Conservation (phyloP, 306 rosid genomes). For the Cucumis hystrix region DNA sequence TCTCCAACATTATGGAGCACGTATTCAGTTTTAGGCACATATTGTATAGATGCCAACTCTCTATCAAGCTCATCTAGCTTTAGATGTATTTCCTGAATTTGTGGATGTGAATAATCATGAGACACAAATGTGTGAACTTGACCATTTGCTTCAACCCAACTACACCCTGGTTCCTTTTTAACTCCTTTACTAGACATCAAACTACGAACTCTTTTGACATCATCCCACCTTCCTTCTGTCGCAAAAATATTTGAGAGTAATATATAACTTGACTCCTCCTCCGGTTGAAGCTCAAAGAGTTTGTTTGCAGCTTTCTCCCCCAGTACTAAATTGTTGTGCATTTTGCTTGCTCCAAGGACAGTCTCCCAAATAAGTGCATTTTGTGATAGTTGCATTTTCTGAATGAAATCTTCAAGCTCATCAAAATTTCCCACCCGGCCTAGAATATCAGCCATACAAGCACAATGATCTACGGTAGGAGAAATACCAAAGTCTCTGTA, state of each 20-base stretch:
- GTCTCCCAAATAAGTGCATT: constrained; percentile 28
- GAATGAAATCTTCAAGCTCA: constrained; percentile 24
- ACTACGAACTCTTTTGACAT: constrained; percentile 17
- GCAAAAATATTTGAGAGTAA: constrained; percentile 31
- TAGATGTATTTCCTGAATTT: constrained; percentile 15
- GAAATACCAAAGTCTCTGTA: constrained; percentile 13
- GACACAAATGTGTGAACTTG: constrained; percentile 23
- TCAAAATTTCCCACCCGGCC: constrained; percentile 25
- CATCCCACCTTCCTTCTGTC: constrained; percentile 22
- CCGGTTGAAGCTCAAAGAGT: constrained; percentile 29
- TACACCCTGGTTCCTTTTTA: constrained; percentile 34
- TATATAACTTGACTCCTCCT: constrained; percentile 19
- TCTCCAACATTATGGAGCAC: constrained; percentile 20
- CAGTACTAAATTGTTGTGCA: constrained; percentile 18
- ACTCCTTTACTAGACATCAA: constrained; percentile 25
- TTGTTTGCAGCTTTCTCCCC: constrained; percentile 26
- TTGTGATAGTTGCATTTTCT: constrained; percentile 16
- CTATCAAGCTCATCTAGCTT: constrained; percentile 19
- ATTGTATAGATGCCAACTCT: constrained; percentile 5
- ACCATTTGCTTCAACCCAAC: constrained; percentile 27
- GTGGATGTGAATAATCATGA: constrained; percentile 26
- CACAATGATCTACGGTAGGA: constrained; percentile 23
- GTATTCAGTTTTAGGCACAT: constrained; percentile 14
- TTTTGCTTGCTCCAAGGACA: constrained; percentile 28
- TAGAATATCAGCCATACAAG: constrained; percentile 35